These are phyloP conservation scores for Fraxinus floribunda DNA, from an alignment of 305 asterid genomes.

Conservation along the genomic window DNA sequence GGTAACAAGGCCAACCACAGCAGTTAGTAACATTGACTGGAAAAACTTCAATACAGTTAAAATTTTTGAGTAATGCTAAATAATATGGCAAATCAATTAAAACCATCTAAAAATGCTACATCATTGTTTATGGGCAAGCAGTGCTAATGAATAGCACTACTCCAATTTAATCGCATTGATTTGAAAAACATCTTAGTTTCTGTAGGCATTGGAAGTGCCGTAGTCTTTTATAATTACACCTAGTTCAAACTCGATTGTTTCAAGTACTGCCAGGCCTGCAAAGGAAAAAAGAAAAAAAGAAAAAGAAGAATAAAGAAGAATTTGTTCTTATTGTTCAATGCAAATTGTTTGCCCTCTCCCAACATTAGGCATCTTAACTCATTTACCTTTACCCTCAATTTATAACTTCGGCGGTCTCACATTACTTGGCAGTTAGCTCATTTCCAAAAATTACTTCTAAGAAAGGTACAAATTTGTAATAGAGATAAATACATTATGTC, in stretches of 20 bases:
- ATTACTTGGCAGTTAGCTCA: neutral
- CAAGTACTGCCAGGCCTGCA: slow-evolving; percentile 10
- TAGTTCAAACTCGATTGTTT: neutral
- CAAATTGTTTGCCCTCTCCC: neutral
- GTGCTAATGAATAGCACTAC: neutral
- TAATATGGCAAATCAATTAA: neutral
- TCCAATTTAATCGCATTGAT: neutral
- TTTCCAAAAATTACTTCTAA: neutral
- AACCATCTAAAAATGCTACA: neutral
- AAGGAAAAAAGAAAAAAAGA: neutral
- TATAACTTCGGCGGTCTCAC: slow-evolving; percentile 5
- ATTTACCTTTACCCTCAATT: slow-evolving; percentile 4
- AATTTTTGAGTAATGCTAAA: neutral
- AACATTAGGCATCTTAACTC: neutral
- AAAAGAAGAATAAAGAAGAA: neutral
- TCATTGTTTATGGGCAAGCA: neutral
- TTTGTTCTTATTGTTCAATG: neutral
- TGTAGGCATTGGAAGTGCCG: neutral
- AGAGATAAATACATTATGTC: slow-evolving; percentile 9
- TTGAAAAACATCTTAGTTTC: neutral
- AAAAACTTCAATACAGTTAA: neutral
- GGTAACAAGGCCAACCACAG: slow-evolving; percentile 7
- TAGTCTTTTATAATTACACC: neutral
- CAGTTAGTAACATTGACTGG: neutral
- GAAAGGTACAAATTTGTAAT: neutral